Base-by-base conservation (phyloP, 2,329 filamentous ascomycete species). In the Pseudomassariella vexata region DNA sequence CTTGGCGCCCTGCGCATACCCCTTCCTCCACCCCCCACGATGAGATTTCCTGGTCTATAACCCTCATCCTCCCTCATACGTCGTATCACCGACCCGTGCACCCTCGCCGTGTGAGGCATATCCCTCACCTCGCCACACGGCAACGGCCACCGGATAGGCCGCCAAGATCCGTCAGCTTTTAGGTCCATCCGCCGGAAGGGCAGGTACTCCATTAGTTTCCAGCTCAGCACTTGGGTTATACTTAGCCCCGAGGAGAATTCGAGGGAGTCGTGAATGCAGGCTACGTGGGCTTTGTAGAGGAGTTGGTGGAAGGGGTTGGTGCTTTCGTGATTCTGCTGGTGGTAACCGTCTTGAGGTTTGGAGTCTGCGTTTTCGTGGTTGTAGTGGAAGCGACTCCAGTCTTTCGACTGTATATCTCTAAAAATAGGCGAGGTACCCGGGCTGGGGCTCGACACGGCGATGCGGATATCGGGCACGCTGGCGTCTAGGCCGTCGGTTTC, bases 151-250 rank as follows among this genome's bases (percentile, higher is more conserved):
- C 78, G 68, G 43, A 92, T 90, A 0, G 83, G 80, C 54, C 77
- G 80, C 85, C 86, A 92, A 0, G 75, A 76, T 0, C 83, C 83
- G 40, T 89, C 81, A 0, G 63, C 38, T 39, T 78, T 76, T 6
- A 90, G 61, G 45, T 90, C 85, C 82, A 92, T 89, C 16, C 85
- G 69, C 2, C 82, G 72, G 59, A 90, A 89, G 0, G 85, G 85
- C 16, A 90, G 63, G 52, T 82, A 88, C 49, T 90, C 85, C 84
- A 90, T 85, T 15, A 85, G 53, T 21, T 78, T 82, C 85, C 85
- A 90, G 3, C 68, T 70, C 0, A 81, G 44, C 0, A 86, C 82
- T 0, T 77, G 73, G 4, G 62, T 34, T 16, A 42, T 39, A 0
- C 66, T 54, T 4, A 83, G 62, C 0, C 83, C 83, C 9, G 74